Base-by-base conservation (phyloP, 768 basidiomycete species). In the Psilocybe azurescens region DNA sequence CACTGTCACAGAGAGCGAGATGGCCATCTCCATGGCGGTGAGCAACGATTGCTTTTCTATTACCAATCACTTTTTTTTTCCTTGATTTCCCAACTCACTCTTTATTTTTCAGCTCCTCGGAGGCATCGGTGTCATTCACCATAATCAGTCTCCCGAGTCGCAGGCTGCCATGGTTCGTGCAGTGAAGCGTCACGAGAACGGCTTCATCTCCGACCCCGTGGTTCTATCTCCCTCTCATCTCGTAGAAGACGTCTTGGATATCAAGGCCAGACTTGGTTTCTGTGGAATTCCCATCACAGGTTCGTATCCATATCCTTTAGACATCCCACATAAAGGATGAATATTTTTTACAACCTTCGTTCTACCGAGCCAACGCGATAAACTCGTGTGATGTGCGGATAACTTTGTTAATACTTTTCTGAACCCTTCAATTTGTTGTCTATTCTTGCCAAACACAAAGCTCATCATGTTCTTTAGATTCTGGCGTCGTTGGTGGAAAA, bases 151-250 rank as follows among this genome's bases (percentile, higher is more conserved):
- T 1, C 72, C 95, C 0, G 87, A 87, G 48, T 85, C 86, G 3
- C 97, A 99, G 78, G 97, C 97, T 7, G 89, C 91, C 44, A 99
- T 99, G 96, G 94, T 99, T 69, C 90, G 94, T 65, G 93, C 94
- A 47, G 97, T 99, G 32, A 99, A 99, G 77, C 89, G 96, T 70
- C 97, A 96, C 73, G 97, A 99, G 78, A 99, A 99, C 72, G 97
- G 97, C 5, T 99, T 99, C 79, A 99, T 99, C 76, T 86, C 92
- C 56, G 94, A 97, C 67, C 97, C 97, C 13, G 85, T 98, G 63
- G 94, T 95, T 56, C 81, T 99, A 32, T 87, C 90, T 10, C 94
- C 95, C 0, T 73, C 83, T 28, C 84, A 92, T 67, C 77, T 80
- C 46, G 94, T 97, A 32, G 91, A 90, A 63, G 93, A 98, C 64